Conservation (phyloP, 1,284 basidiomycete species). For the Ceratobasidium sp. region DNA sequence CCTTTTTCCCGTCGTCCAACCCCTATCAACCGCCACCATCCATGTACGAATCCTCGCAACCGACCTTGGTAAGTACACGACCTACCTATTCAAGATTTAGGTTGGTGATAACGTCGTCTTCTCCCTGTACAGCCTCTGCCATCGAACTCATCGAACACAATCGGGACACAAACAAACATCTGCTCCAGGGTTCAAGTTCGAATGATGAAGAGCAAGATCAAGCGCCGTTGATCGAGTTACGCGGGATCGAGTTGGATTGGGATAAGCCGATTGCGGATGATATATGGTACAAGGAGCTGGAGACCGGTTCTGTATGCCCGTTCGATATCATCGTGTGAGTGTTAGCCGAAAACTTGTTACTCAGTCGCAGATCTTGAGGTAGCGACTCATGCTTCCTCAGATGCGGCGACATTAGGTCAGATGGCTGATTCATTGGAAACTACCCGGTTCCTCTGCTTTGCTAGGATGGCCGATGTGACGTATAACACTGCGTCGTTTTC, state of each 20-base stretch:
- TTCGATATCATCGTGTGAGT: conserved; percentile 50
- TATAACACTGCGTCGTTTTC: conserved; percentile 90
- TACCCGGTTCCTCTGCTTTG: not conserved
- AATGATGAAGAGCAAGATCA: conserved; percentile 10
- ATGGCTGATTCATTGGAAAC: not conserved
- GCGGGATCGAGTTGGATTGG: conserved; percentile 79
- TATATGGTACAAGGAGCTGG: conserved; percentile 11
- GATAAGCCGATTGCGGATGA: conserved; percentile 59
- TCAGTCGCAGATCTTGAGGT: no score
- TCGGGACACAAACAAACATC: conserved; percentile 66
- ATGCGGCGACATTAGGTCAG: not conserved
- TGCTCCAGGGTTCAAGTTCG: conserved; percentile 38
- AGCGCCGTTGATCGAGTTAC: conserved; percentile 51
- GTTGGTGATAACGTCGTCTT: conserved; percentile 3
- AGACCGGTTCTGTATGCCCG: not conserved
- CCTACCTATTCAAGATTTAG: not conserved
- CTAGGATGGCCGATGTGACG: conserved; percentile 89
- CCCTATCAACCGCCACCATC: not conserved
- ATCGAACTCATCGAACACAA: conserved; percentile 83
- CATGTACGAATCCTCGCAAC: conserved; percentile 71
- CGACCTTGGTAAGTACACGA: conserved; percentile 74
- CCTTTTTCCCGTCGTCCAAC: conserved; percentile 47
- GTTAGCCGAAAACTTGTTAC: no score
- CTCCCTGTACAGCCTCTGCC: conserved; percentile 75
- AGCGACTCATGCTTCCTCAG: no score